Evolutionary conservation across 768 basidiomycete species (phyloP).

Genomic region (Rickenella mellea): DNA sequence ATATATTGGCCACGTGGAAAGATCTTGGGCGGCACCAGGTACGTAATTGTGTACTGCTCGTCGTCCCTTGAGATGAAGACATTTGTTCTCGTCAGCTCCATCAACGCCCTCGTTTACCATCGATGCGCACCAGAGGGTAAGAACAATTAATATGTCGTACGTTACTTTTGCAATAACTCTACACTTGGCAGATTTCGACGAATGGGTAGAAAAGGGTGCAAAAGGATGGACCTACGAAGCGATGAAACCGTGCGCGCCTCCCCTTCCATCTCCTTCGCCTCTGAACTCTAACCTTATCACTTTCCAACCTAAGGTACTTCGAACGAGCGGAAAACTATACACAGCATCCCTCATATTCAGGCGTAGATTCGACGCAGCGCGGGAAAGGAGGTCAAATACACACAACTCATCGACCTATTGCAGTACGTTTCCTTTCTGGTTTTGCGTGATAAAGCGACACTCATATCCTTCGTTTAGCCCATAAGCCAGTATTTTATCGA

Average conservation of each 20-base stretch:
- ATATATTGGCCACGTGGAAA: slow-evolving; percentile 17
- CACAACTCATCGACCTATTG: neutral
- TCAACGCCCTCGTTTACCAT: slow-evolving; percentile 18
- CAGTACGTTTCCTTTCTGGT: neutral
- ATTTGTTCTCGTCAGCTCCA: slow-evolving; percentile 5
- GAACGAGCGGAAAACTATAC: slow-evolving; percentile 11
- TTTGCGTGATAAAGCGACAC: neutral
- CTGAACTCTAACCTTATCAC: neutral
- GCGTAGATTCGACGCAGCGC: slow-evolving; percentile 1
- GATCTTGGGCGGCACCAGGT: slow-evolving; percentile 18
- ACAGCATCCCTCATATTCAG: neutral
- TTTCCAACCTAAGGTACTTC: slow-evolving; percentile 13
- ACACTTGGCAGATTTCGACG: slow-evolving; percentile 12
- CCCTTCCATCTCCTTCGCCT: neutral
- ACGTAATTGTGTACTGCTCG: neutral
- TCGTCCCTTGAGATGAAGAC: too few relatives aligned
- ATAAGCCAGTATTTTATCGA: slow-evolving; percentile 44
- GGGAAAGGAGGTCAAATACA: slow-evolving; percentile 7
- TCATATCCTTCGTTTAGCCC: slow-evolving; percentile 2
- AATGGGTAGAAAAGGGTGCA: slow-evolving; percentile 12
- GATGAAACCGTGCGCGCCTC: slow-evolving; percentile 3
- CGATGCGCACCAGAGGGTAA: slow-evolving; percentile 15
- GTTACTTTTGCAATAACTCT: neutral
- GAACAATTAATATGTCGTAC: neutral
- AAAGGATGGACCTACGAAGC: slow-evolving; percentile 15